Conservation (phyloP, 2,329 filamentous ascomycete genomes). For the Cercospora zeae-maydis region DNA sequence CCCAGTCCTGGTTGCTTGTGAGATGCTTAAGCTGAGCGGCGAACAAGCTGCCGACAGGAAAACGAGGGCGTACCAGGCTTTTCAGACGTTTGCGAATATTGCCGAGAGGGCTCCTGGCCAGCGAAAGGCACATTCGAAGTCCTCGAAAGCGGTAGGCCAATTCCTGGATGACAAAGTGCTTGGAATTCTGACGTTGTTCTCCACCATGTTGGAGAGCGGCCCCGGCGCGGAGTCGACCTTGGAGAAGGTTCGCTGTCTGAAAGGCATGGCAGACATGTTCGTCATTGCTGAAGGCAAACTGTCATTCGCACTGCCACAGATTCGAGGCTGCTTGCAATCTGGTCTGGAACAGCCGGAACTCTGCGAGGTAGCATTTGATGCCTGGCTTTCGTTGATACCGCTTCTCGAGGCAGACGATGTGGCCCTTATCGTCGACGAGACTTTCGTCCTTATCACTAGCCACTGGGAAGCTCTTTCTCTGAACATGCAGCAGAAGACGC, state of each 20-base stretch:
- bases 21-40: conserved; percentile 75
- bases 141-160: conserved; percentile 59
- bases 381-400: conserved; percentile 76
- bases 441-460: conserved; percentile 78
- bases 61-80: conserved; percentile 46
- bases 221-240: conserved; percentile 17
- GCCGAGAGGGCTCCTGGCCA: conserved; percentile 48
- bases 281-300: conserved; percentile 69
- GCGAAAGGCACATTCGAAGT: conserved; percentile 45
- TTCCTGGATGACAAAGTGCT: conserved; percentile 83
- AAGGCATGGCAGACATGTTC: conserved; percentile 85
- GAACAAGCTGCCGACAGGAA: conserved; percentile 57
- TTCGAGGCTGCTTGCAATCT: conserved; percentile 86
- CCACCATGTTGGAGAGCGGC: conserved; percentile 63
- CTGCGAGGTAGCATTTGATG: conserved; percentile 73
- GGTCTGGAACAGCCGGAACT: conserved; percentile 72
- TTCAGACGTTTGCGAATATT: conserved; percentile 46
- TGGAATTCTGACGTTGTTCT: conserved; percentile 79
- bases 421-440: conserved; percentile 76
- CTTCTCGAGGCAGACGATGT: conserved; percentile 76
- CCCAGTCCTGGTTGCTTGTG: conserved; percentile 70
- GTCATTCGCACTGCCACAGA: conserved; percentile 80
- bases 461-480: conserved; percentile 70
- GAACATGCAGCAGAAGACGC: conserved; percentile 57
- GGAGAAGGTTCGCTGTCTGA: conserved; percentile 74